Conservation (phyloP, 306 rosid species). For the Prinsepia uniflora region DNA sequence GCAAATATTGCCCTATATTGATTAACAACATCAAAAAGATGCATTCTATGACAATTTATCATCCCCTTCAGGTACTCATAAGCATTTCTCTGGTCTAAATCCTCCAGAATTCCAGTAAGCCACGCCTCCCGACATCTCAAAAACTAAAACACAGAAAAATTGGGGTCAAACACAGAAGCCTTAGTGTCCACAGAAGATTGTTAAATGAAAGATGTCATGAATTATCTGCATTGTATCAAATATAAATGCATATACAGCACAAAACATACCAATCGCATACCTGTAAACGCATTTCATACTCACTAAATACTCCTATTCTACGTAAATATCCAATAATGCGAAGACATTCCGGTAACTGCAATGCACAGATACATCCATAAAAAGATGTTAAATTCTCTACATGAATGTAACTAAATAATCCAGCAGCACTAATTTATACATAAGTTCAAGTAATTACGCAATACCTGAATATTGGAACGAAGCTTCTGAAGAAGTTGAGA, state of each 20-base stretch:
- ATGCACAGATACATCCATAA: constrained; percentile 25
- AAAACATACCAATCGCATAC: constrained; percentile 27
- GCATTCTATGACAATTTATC: constrained; percentile 92
- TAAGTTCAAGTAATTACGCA: constrained; percentile 14
- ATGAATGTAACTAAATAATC: constrained; percentile 18
- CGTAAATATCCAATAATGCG: constrained; percentile 92
- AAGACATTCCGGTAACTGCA: constrained; percentile 92
- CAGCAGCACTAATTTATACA: constrained; percentile 4
- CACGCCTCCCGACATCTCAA: constrained; percentile 96
- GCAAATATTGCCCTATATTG: constrained; percentile 98
- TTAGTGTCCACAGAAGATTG: background rate
- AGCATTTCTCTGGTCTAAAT: constrained; percentile 81
- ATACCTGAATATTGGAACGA: constrained; percentile 96
- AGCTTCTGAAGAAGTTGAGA: constrained; percentile 95
- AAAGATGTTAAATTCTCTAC: background rate
- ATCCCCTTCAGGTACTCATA: constrained; percentile 87
- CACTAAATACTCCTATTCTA: constrained; percentile 87
- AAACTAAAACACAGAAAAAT: constrained; percentile 49
- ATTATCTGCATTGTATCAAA: background rate
- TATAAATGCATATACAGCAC: background rate
- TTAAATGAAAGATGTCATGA: background rate
- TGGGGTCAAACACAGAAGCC: constrained; percentile 23
- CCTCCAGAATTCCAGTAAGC: constrained; percentile 94
- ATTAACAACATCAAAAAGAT: constrained; percentile 96
- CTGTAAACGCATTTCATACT: constrained; percentile 96